Evolutionary conservation across 73 alveolate species (phyloP).

Genomic region (Durusdinium trenchii): DNA sequence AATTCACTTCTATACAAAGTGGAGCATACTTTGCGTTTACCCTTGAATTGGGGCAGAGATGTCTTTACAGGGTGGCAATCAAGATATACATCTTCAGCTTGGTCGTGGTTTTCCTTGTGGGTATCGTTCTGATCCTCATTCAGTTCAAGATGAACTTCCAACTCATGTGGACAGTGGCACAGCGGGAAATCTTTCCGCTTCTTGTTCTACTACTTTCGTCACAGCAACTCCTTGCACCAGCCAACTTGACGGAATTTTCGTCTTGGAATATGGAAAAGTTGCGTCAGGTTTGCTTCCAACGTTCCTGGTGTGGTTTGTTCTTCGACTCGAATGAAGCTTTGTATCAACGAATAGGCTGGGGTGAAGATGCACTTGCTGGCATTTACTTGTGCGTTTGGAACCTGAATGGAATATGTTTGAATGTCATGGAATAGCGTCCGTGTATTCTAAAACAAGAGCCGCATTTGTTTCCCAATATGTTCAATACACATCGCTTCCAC

Average conservation of each 20-base stretch:
- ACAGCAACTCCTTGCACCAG: slow-evolving; percentile 3
- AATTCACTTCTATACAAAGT: not conserved
- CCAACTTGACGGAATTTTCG: slow-evolving; percentile 33
- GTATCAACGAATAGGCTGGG: too few relatives aligned
- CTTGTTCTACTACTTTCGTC: not conserved
- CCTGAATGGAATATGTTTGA: too few relatives aligned
- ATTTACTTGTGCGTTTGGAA: not conserved
- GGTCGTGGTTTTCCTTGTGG: not conserved
- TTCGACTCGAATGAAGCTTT: slow-evolving; percentile 21
- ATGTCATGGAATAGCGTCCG: too few relatives aligned
- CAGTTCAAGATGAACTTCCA: not conserved
- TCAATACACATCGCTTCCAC: too few relatives aligned
- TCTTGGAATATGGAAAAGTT: too few relatives aligned
- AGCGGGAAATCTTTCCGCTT: not conserved
- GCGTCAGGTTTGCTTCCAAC: slow-evolving; percentile 37
- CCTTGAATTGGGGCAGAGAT: not conserved
- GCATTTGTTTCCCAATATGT: too few relatives aligned
- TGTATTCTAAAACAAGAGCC: too few relatives aligned
- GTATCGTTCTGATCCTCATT: not conserved
- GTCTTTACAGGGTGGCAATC: not conserved
- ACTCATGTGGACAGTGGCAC: not conserved
- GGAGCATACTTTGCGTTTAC: slow-evolving; percentile 19
- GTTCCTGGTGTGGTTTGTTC: not conserved
- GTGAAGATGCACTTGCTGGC: too few relatives aligned
- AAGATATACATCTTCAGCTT: not conserved